Base-by-base conservation (phyloP, 116 monocot species). In the Papilionanthe hybrid region DNA sequence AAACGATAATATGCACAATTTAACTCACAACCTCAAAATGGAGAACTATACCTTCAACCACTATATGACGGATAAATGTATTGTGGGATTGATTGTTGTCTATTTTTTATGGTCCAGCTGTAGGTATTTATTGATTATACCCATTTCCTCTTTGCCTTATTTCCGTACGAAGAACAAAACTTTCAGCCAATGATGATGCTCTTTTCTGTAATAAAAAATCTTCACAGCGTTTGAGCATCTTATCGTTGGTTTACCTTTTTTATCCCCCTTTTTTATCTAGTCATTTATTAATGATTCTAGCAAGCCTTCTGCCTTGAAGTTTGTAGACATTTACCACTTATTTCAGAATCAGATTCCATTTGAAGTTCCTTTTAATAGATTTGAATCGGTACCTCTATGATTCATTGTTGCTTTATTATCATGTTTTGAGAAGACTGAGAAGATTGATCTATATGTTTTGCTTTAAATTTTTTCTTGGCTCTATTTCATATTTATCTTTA, bases 391-490 rank as follows among this genome's bases (percentile, higher is more conserved):
- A 43, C 72, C 72, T 42, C n/a, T 42, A 9, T 13, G 68, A 68
- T 72, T 72, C 43, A 13, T 72, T 41, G 20, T 41, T 72, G 1
- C 72, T 72, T 72, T 43, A 42, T 42, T 72, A 7, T 43, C 42
- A 32, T 68, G 27, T 68, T 30, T 68, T 68, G 68, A 68, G 68
- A 32, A n/a, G 41, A 43, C 42, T 43, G 68, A 68, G 68, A 32
- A n/a, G 41, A 43, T 20, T 43, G 43, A 43, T 72, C 43, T 68
- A 42, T 43, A 43, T 72, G 9, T 25, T 72, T 20, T 41, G 19
- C n/a, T 72, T 72, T 72, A n/a, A 43, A 43, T 5, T 42, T 43
- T 7, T 43, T 41, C 72, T 72, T 18, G 15, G 72, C 43, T 72
- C 42, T 43, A 13, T 18, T 20, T 18, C 43, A 72, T 72, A 6